Evolutionary conservation across 2,329 filamentous ascomycete species (phyloP).

Genomic region (Neurospora sp.): DNA sequence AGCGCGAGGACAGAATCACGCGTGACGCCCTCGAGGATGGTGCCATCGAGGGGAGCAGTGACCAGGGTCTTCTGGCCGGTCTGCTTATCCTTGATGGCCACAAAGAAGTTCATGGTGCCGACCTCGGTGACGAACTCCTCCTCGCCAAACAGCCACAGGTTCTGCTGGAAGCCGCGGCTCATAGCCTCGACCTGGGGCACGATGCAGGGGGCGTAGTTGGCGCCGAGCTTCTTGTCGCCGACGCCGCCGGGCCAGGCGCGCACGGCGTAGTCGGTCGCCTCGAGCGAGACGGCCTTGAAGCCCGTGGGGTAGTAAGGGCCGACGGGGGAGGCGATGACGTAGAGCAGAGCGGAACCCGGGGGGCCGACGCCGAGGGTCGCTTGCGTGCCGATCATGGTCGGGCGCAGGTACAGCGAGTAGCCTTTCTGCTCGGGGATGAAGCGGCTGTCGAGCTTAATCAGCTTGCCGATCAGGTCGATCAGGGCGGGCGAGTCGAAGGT

Average conservation of each 20-base stretch:
- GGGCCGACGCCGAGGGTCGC: conserved; percentile 84
- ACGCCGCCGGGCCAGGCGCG: conserved; percentile 97
- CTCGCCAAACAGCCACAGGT: conserved; percentile 93
- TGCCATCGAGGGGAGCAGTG: conserved; percentile 93
- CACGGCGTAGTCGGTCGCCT: conserved; percentile 93
- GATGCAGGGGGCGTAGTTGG: conserved; percentile 98
- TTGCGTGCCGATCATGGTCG: conserved; percentile 96
- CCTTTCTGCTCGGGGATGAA: conserved; percentile 83
- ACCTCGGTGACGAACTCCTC: conserved; percentile 96
- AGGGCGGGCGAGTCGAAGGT: conserved; percentile 67
- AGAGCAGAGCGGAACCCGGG: conserved; percentile 86
- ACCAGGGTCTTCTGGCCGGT: conserved; percentile 86
- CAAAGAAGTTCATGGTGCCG: conserved; percentile 98
- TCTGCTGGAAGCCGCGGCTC: conserved; percentile 90
- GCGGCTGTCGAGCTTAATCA: conserved; percentile 71
- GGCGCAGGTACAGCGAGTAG: conserved; percentile 91
- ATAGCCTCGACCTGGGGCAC: conserved; percentile 91
- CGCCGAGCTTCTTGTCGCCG: conserved; percentile 95
- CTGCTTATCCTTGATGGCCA: conserved; percentile 72
- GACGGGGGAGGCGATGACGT: conserved; percentile 90
- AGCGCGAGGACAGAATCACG: conserved; percentile 83
- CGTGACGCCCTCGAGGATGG: conserved; percentile 90
- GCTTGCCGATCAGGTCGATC: conserved; percentile 70
- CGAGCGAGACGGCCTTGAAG: conserved; percentile 91
- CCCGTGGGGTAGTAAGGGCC: conserved; percentile 97